These are phyloP conservation scores for Tylopilus intermedius DNA, from an alignment of 768 basidiomycete genomes.

Conservation along the genomic window DNA sequence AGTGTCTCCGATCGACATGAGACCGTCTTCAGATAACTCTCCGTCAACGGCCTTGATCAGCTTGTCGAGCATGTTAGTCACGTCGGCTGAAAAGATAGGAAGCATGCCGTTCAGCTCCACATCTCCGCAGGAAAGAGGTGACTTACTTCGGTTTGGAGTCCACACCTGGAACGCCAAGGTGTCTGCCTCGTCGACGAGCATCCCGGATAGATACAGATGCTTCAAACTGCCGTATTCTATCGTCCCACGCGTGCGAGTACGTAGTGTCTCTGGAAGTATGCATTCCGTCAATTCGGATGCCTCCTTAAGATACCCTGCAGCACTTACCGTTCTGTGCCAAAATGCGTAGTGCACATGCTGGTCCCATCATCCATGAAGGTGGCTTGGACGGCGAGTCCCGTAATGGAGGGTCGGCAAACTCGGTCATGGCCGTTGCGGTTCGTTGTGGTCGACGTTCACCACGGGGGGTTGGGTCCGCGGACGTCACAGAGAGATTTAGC, in stretches of 20 bases:
- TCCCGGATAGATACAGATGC: constrained; percentile 12
- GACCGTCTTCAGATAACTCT: constrained; percentile 3
- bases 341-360: not conserved
- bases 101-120: not conserved
- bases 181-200: constrained; percentile 9
- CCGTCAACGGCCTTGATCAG: constrained; percentile 6
- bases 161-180: constrained; percentile 17
- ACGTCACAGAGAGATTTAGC: not conserved
- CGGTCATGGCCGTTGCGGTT: too few species aligned
- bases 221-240: constrained; percentile 16
- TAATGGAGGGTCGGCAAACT: not conserved
- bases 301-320: not conserved
- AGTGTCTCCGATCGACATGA: constrained; percentile 6
- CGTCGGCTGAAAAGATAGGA: not conserved
- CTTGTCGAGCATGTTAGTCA: not conserved
- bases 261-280: constrained; percentile 6
- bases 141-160: constrained; percentile 19
- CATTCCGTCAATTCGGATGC: not conserved
- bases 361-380: constrained; percentile 19
- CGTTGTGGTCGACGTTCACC: not conserved
- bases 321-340: constrained; percentile 12
- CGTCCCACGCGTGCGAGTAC: not conserved
- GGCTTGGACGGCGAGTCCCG: not conserved
- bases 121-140: too few species aligned
- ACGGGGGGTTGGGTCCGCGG: not conserved